A percentile compares a stretch with the other conserved stretches of the same genome.
Evolutionary conservation across 2,329 filamentous ascomycete species (phyloP).

Genomic region (Gremmenia infestans): DNA sequence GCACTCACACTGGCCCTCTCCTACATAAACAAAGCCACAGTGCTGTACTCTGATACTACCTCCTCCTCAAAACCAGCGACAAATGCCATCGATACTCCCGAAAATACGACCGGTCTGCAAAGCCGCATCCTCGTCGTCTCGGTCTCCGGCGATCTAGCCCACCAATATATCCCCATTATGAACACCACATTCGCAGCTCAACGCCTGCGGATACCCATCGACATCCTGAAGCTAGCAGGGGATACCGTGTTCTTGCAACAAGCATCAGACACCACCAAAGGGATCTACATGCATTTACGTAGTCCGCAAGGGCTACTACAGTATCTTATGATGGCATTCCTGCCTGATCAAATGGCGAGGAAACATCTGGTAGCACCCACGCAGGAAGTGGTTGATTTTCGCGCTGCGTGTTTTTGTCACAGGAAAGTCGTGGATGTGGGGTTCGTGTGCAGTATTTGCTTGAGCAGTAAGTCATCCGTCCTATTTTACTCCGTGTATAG

Average conservation of each 20-base stretch:
- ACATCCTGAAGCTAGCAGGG: constrained; percentile 81
- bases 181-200: constrained; percentile 96
- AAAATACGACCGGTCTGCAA: constrained; percentile 49
- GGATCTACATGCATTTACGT: constrained; percentile 59
- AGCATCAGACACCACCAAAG: constrained; percentile 69
- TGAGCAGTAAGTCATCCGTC: constrained; percentile 60
- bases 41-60: constrained; percentile 35
- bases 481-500: not conserved
- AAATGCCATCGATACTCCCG: constrained; percentile 15
- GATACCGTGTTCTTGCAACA: constrained; percentile 92
- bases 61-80: constrained; percentile 25
- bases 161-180: constrained; percentile 97
- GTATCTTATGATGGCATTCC: constrained; percentile 90
- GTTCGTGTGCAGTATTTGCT: constrained; percentile 92
- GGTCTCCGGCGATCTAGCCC: constrained; percentile 78
- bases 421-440: constrained; percentile 84
- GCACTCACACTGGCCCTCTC: constrained; percentile 84
- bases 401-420: constrained; percentile 98
- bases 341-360: constrained; percentile 64
- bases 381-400: constrained; percentile 85
- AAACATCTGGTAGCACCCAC: constrained; percentile 70
- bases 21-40: constrained; percentile 71
- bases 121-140: constrained; percentile 86
- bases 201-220: constrained; percentile 80
- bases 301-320: constrained; percentile 72